These are phyloP conservation scores for Tulasnella sp. DNA, from an alignment of 768 basidiomycete species.

Conservation along the genomic window DNA sequence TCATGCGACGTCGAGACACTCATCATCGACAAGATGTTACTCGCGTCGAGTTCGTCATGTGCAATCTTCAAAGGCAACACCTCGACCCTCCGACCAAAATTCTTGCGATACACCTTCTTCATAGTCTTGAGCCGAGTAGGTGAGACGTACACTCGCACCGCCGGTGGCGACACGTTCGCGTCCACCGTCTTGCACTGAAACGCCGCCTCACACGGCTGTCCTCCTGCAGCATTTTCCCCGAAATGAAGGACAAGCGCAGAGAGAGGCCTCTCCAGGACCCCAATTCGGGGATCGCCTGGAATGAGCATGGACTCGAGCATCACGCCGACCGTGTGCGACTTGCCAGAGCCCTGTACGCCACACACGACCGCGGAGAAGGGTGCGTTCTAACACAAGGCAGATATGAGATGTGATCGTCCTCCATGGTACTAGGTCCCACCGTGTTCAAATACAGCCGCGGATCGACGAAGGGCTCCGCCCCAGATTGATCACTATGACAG, in stretches of 20 bases:
- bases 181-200: conserved; percentile 37
- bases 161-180: conserved; percentile 17
- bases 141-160: conserved; percentile 45
- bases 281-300: conserved; percentile 4
- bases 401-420: not conserved
- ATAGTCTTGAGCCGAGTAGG: conserved; percentile 49
- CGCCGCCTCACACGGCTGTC: conserved; percentile 53
- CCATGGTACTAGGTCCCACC: conserved; percentile 25
- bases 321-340: conserved; percentile 14
- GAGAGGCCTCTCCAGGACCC: conserved; percentile 1
- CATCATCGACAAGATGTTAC: conserved; percentile 13
- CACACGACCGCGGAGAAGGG: conserved; percentile 16
- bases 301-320: conserved; percentile 12
- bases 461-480: conserved; percentile 30
- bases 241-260: conserved; percentile 57
- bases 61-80: conserved; percentile 32
- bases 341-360: conserved; percentile 14
- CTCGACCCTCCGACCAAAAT: not conserved
- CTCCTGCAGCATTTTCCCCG: conserved; percentile 48
- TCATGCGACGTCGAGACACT: conserved; percentile 26
- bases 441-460: conserved; percentile 56
- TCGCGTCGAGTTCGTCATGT: conserved; percentile 8
- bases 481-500: conserved; percentile 29
- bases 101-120: conserved; percentile 37
- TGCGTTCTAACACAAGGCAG: conserved; percentile 3